phyloP scores from a whole-genome alignment of 1,284 basidiomycete genomes.

The Apiotrichum porosum region DNA sequence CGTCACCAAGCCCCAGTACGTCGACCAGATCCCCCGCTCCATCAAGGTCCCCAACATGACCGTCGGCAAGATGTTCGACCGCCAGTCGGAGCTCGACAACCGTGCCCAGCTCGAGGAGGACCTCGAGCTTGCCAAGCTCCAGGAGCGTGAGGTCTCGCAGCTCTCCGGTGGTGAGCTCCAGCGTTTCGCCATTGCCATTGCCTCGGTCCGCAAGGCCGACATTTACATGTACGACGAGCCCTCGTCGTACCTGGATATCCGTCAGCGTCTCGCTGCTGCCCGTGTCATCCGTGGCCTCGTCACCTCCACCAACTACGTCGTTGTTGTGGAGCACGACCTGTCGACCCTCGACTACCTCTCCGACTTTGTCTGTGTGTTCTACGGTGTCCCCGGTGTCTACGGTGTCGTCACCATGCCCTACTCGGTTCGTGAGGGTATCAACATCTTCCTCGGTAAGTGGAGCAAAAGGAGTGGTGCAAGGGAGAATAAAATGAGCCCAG shows the following conservation, averaged over 20 bases:
- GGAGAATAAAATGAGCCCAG: too few relatives aligned
- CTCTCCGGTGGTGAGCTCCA: slow-evolving; percentile 94
- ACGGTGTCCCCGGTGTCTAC: slow-evolving; percentile 94
- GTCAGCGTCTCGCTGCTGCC: slow-evolving; percentile 91
- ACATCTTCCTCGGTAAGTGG: slow-evolving; percentile 96
- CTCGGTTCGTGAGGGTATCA: slow-evolving; percentile 96
- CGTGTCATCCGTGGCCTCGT: slow-evolving; percentile 85
- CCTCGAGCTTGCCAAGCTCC: slow-evolving; percentile 77
- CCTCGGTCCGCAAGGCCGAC: slow-evolving; percentile 74
- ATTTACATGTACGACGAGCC: slow-evolving; percentile 73
- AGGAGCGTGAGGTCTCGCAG: slow-evolving; percentile 75
- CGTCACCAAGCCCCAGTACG: slow-evolving; percentile 97
- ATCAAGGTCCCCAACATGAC: slow-evolving; percentile 79
- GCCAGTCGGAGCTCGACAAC: slow-evolving; percentile 58
- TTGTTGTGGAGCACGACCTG: slow-evolving; percentile 95
- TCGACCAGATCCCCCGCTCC: slow-evolving; percentile 92
- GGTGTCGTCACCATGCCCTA: slow-evolving; percentile 97
- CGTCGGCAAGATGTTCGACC: slow-evolving; percentile 80
- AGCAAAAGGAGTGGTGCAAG: too few relatives aligned
- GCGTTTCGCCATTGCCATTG: slow-evolving; percentile 66
- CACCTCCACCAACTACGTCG: slow-evolving; percentile 75
- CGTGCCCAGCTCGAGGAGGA: slow-evolving; percentile 70
- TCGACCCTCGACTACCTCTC: slow-evolving; percentile 95
- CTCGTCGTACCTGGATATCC: slow-evolving; percentile 92
- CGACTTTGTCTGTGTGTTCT: slow-evolving; percentile 93